Base-by-base conservation (phyloP, 2,329 filamentous ascomycete genomes). In the Cladosporium sp. region DNA sequence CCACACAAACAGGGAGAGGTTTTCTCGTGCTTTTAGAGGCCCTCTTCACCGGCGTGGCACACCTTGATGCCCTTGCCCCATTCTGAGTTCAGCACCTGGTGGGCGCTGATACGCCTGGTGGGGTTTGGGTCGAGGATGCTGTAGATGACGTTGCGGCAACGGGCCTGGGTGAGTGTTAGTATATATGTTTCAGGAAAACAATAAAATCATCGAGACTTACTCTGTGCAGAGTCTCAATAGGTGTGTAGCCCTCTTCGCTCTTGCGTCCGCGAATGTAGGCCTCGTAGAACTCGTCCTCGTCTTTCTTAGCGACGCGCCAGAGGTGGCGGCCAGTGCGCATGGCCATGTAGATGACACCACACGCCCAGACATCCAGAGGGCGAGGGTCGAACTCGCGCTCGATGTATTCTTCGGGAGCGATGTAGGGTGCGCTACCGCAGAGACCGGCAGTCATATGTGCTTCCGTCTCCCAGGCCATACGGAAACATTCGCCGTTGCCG, bases 391-490 rank as follows among this genome's bases (percentile, higher is more conserved):
- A 99, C 76, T 99, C 95, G 77, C 90, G 93, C 76, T 96, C 93
- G 1, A 89, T 87, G 74, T 99, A 99, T 78, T 99, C 95, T 77
- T 99, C 95, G 0, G 95, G 95, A 1, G 95, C 92, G 71, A 99
- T 99, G 76, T 99, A 99, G 0, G 95, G 95, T 25, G 94, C 95
- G 16, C 93, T 97, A 48, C 95, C 95, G 78, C 95, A 99, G 14
- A 99, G 88, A 51, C 95, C 95, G 48, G 93, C 94, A 3, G 96
- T 97, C 93, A 98, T 97, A 79, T 98, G 95, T 23, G 95, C 91
- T 78, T 98, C 93, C 63, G 93, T 95, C 79, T 99, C 95, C 95
- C 95, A 99, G 2, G 95, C 95, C 94, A 98, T 98, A 64, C 95
- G 90, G 85, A 99, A 99, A 79, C 95, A 99, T 79, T 99, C 95